Conservation (phyloP, 257 asterid species). For the Solanum rostratum region DNA sequence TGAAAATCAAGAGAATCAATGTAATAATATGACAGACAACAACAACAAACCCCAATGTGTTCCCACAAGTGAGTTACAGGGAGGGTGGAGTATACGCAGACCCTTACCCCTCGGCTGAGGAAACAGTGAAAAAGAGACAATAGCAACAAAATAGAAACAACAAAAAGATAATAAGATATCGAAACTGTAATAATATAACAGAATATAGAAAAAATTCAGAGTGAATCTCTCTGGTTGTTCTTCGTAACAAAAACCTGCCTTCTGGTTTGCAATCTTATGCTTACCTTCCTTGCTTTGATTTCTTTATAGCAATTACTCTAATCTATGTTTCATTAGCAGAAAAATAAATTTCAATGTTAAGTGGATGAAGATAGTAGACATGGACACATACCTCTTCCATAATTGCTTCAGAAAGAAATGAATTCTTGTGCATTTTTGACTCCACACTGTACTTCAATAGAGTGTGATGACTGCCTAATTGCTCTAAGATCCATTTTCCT, state of each 20-base stretch:
- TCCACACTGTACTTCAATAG: constrained; percentile 78
- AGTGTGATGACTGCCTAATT: constrained; percentile 83
- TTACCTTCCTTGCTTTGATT: neutral
- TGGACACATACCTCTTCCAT: constrained; percentile 78
- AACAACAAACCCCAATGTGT: too few relatives aligned
- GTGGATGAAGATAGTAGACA: neutral
- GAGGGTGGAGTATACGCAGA: too few relatives aligned
- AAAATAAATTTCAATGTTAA: neutral
- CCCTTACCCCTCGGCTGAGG: too few relatives aligned
- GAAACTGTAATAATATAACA: too few relatives aligned
- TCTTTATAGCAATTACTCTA: neutral
- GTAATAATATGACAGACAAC: neutral
- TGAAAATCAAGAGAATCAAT: neutral
- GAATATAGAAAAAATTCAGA: too few relatives aligned
- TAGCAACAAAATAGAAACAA: too few relatives aligned
- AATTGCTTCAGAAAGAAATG: constrained; percentile 90
- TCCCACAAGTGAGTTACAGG: too few relatives aligned
- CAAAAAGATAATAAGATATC: too few relatives aligned
- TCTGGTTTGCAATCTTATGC: too few relatives aligned
- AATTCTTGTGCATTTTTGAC: constrained; percentile 86
- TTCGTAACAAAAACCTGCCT: too few relatives aligned
- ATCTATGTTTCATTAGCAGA: too few relatives aligned
- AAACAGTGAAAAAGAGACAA: too few relatives aligned
- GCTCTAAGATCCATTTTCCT: constrained; percentile 92
- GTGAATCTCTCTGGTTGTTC: neutral